Base-by-base conservation (phyloP, 768 basidiomycete genomes). In the Hortiboletus campestris region DNA sequence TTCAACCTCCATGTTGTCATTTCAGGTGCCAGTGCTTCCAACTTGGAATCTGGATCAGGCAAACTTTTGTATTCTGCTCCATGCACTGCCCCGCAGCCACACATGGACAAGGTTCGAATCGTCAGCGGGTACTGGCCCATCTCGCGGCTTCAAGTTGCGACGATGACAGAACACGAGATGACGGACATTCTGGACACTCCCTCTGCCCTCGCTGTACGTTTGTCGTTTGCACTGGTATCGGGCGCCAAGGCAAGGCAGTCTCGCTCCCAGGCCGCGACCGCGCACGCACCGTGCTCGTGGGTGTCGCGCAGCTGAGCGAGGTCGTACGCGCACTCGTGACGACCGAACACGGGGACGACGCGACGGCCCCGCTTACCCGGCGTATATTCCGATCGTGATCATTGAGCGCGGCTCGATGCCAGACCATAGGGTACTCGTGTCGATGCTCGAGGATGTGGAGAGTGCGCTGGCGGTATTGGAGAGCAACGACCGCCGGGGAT, bases 91-190 rank as follows among this genome's bases (percentile, higher is more conserved):
- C n/a, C n/a, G n/a, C n/a, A n/a, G n/a, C n/a, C n/a, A n/a, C n/a
- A n/a, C n/a, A n/a, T n/a, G n/a, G n/a, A n/a, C n/a, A n/a, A n/a
- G n/a, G n/a, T n/a, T n/a, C n/a, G n/a, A n/a, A n/a, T n/a, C n/a
- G 83, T 98, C 62, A 95, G 93, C 78, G 95, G 97, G 69, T 98
- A 97, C 69, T 98, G 94, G 91, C 87, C 93, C 0, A 77, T 94
- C 46, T 80, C 87, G 12, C 84, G 82, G 40, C 80, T n/a, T n/a
- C n/a, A n/a, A n/a, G n/a, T 98, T 9, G 86, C 91, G 0, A 69
- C 73, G 11, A 80, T 97, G 80, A 76, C 83, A 17, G 77, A 81
- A 38, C 66, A 64, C 19, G 90, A 93, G 6, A 89, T 95, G 84
- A 70, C 77, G 12, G 74, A 77, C 17, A 70, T 98, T 16, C 97